phyloP scores from a whole-genome alignment of 306 rosid species.

The Acacia melanoxylon region DNA sequence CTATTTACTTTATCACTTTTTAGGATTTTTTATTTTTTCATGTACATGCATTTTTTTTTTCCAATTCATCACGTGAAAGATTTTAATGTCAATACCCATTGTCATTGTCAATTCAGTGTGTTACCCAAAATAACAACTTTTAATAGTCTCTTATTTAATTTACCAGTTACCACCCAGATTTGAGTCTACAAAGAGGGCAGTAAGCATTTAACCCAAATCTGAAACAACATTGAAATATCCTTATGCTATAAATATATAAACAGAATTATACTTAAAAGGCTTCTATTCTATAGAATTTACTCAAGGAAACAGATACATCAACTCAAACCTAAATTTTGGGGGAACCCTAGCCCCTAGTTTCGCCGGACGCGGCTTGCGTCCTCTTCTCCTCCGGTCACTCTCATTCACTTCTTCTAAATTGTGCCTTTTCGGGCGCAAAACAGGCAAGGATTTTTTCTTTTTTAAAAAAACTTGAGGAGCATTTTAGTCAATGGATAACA shows the following conservation, averaged over 20 bases:
- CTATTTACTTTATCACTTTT: not conserved
- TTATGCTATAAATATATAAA: not conserved
- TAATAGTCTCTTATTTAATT: not conserved
- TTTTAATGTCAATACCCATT: not conserved
- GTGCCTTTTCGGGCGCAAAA: too few species aligned
- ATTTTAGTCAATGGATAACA: too few species aligned
- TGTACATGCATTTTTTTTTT: slow-evolving; percentile 1
- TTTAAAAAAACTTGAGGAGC: too few species aligned
- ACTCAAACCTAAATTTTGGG: not conserved
- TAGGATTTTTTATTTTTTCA: slow-evolving; percentile 10
- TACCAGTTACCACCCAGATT: not conserved
- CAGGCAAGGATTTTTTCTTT: too few species aligned
- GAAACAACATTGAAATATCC: not conserved
- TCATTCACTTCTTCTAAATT: too few species aligned
- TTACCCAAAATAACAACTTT: not conserved
- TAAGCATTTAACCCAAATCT: not conserved
- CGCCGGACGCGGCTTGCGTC: too few species aligned
- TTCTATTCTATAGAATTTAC: not conserved
- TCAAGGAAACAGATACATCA: not conserved
- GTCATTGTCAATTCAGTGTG: slow-evolving; percentile 7
- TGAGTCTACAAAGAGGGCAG: slow-evolving; percentile 1
- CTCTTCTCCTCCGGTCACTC: too few species aligned
- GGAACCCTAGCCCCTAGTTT: too few species aligned
- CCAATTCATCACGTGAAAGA: not conserved
- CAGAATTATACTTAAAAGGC: not conserved